Base-by-base conservation (phyloP, 2,329 filamentous ascomycete species). In the Fusarium sulawesiense region DNA sequence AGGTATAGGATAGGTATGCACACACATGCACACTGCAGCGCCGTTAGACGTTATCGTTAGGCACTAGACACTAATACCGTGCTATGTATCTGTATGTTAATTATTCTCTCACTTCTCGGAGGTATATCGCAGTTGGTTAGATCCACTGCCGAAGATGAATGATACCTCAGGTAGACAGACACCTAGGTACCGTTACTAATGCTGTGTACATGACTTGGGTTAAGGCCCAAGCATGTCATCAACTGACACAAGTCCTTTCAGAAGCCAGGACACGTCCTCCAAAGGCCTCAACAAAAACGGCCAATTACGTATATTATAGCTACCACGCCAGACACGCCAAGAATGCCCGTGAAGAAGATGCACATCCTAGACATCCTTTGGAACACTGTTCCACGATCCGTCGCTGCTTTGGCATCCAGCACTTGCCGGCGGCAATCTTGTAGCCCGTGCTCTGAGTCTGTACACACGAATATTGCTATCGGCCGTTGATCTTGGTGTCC, bases 241-340 rank as follows among this genome's bases (percentile, higher is more conserved):
- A 44, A 50, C 30, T 70, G 66, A 70, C 66, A 67, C 57, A 34
- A 60, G 40, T 37, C 14, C 45, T 50, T 55, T 56, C 37, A 66
- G 64, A 70, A 62, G 37, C 29, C 32, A 51, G 21, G 14, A 21
- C 25, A 55, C n/a, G 30, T 20, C 40, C 21, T 50, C 23, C 20
- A 51, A 32, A 64, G 64, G 21, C 47, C 64, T 32, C 34, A 25
- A 40, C 45, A 25, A 46, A 45, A 32, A 21, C 44, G 62, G 23
- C 59, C 59, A 64, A 64, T 64, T 64, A 32, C 25, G 42, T 57
- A 37, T 40, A 50, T 25, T 13, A 37, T 9, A 27, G 23, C 30
- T 25, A 50, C 30, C 20, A 42, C 48, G 32, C 16, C 32, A 27
- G 25, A n/a, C 25, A 42, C 48, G 21, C 16, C 32, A 27, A 40